Percentiles rank a stretch among this genome's conserved stretches.
These are phyloP conservation scores for Euphorbia pulcherrima DNA, from an alignment of 345 rosid genomes.

Conservation along the genomic window DNA sequence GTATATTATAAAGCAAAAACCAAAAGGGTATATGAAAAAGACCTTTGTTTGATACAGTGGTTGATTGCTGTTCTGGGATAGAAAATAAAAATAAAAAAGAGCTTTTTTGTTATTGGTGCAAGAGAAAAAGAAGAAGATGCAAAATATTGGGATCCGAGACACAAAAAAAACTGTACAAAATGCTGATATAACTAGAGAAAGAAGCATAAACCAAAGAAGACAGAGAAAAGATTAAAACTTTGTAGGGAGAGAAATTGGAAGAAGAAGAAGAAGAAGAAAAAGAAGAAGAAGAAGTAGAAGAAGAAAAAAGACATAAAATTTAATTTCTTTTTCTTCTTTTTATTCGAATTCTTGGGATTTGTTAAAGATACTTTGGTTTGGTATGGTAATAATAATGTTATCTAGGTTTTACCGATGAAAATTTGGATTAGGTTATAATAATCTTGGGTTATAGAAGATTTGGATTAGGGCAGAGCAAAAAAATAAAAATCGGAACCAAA, in stretches of 20 bases:
- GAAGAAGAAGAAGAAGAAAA: constrained; percentile 9
- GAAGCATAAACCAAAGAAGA: constrained; percentile 8
- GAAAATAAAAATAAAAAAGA: constrained; percentile 17
- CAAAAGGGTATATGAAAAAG: constrained; percentile 13
- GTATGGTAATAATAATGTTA: background rate
- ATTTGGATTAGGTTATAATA: constrained; percentile 16
- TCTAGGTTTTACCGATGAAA: constrained; percentile 12
- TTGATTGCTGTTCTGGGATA: constrained; percentile 11
- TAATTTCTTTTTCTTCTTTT: constrained; percentile 17
- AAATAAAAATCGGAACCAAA: no score
- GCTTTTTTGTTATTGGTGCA: constrained; percentile 27
- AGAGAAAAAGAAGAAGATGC: constrained; percentile 7
- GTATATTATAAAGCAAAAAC: background rate
- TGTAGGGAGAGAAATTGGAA: background rate
- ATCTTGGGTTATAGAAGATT: constrained; percentile 7
- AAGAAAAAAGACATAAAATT: constrained; percentile 32
- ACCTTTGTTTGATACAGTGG: constrained; percentile 10
- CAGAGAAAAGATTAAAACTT: background rate
- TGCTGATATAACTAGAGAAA: no score
- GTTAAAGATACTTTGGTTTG: constrained; percentile 10
- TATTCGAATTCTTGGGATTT: constrained; percentile 11
- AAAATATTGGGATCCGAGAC: constrained; percentile 50
- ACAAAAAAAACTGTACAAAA: constrained; percentile 41
- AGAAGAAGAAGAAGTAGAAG: no score
- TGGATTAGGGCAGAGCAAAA: no score